phyloP scores from a whole-genome alignment of 2,329 filamentous ascomycete species.

The Colletotrichum cordylinicola region DNA sequence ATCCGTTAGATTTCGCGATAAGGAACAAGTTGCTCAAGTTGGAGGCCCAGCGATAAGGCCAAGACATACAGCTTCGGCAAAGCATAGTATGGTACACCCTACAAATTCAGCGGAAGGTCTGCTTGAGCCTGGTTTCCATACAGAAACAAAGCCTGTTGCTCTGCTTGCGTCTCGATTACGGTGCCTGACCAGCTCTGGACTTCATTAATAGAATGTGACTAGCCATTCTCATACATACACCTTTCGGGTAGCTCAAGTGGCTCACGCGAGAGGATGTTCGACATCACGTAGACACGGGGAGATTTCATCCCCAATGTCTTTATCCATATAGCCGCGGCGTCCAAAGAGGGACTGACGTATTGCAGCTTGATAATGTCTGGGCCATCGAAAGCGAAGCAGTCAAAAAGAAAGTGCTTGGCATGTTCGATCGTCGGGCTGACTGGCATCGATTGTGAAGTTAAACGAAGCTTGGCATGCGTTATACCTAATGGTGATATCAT shows the following conservation, averaged over 20 bases:
- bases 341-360: not conserved
- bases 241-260: not conserved
- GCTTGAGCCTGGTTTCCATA: fast-evolving
- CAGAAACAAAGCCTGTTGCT: not conserved
- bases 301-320: not conserved
- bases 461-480: not conserved
- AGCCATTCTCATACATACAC: not conserved
- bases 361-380: not conserved
- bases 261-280: not conserved
- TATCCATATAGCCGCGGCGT: not conserved
- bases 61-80: not conserved
- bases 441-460: not conserved
- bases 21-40: not conserved
- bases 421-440: not conserved
- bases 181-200: not conserved
- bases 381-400: not conserved
- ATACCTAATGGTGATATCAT: not conserved
- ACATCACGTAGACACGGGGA: not conserved
- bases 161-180: not conserved
- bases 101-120: not conserved
- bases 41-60: not conserved
- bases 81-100: not conserved
- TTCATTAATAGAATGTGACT: not conserved
- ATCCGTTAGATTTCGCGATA: not conserved
- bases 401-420: not conserved